These are phyloP conservation scores for Scutellaria barbata DNA, from an alignment of 257 asterid genomes.

Conservation along the genomic window DNA sequence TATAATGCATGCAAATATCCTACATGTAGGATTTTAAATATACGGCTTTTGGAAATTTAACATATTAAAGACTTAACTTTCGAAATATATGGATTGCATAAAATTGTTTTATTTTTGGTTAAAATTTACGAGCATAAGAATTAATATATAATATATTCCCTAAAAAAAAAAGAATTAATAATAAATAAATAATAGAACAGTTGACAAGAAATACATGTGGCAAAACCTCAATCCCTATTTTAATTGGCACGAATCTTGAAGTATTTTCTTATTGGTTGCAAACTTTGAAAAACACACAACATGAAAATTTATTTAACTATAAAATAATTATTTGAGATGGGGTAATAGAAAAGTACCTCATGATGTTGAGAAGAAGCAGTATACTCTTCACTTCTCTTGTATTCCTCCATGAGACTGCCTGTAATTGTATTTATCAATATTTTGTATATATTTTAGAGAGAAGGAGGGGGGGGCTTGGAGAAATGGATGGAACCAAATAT, in stretches of 20 bases:
- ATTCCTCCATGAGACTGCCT: conserved; percentile 50
- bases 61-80: too few relatives aligned
- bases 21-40: too few relatives aligned
- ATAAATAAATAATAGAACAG: neutral
- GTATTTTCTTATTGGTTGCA: neutral
- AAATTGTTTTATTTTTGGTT: too few relatives aligned
- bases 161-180: too few relatives aligned
- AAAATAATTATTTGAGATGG: neutral
- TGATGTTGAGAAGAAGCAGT: conserved; percentile 38
- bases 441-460: conserved; percentile 3
- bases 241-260: neutral
- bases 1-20: too few relatives aligned
- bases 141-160: too few relatives aligned
- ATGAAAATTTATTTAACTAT: neutral
- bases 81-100: too few relatives aligned
- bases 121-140: too few relatives aligned
- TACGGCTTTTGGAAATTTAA: too few relatives aligned
- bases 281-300: neutral
- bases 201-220: neutral
- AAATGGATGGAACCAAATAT: conserved; percentile 7
- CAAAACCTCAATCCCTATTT: neutral
- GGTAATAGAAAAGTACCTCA: conserved; percentile 35
- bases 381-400: conserved; percentile 47
- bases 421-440: neutral
- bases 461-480: conserved; percentile 35